These are phyloP conservation scores for Alternaria sp. DNA, from an alignment of 2,329 filamentous ascomycete species.

Conservation along the genomic window DNA sequence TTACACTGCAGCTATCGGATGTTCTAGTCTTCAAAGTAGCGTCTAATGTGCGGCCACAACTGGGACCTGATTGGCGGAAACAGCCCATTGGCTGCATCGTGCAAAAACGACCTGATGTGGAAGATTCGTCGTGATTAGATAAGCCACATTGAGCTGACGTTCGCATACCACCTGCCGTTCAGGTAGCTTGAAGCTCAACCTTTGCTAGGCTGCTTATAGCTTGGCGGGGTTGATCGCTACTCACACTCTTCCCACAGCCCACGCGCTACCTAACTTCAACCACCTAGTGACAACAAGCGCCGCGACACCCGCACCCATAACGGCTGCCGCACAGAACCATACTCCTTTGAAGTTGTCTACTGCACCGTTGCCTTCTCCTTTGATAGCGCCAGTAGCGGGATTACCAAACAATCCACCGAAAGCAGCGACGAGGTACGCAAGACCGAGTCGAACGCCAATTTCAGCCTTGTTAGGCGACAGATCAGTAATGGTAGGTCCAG, in stretches of 20 bases:
- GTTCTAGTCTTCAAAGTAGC: not conserved
- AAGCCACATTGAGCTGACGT: not conserved
- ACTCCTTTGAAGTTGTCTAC: constrained; percentile 32
- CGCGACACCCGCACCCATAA: constrained; percentile 24
- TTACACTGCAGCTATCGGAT: not conserved
- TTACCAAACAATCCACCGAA: constrained; percentile 62
- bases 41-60: not conserved
- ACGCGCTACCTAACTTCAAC: constrained; percentile 24
- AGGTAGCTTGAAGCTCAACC: not conserved
- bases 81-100: not conserved
- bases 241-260: constrained; percentile 7
- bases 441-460: constrained; percentile 59
- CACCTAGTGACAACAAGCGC: constrained; percentile 24
- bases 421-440: constrained; percentile 59
- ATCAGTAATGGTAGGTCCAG: constrained; percentile 51
- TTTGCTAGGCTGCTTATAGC: not conserved
- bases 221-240: not conserved
- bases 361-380: constrained; percentile 48
- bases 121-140: not conserved
- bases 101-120: not conserved
- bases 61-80: not conserved
- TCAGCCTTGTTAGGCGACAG: constrained; percentile 48
- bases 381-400: constrained; percentile 61
- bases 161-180: not conserved
- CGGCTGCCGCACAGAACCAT: constrained; percentile 50